phyloP scores from a whole-genome alignment of 2,329 filamentous ascomycete species.

The Pseudogymnoascus sp. region DNA sequence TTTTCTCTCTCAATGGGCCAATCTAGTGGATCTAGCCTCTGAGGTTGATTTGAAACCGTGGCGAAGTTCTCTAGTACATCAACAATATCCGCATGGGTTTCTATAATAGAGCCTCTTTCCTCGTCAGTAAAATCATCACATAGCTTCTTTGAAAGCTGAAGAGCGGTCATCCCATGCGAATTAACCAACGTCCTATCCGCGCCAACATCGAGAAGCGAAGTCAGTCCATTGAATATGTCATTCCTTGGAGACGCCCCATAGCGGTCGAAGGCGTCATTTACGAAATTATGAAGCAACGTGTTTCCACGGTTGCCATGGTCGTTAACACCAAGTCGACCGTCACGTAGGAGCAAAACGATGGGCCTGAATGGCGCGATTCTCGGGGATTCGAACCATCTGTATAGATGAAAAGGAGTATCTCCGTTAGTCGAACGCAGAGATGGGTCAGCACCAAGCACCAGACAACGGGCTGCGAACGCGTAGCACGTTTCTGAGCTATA shows the following conservation, averaged over 20 bases:
- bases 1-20: background rate
- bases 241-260: background rate
- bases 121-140: background rate
- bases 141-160: background rate
- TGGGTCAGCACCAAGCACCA: background rate
- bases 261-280: background rate
- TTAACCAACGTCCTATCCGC: background rate
- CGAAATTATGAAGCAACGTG: background rate
- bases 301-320: background rate
- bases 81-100: background rate
- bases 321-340: background rate
- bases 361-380: background rate
- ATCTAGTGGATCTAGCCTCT: background rate
- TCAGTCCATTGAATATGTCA: background rate
- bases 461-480: background rate
- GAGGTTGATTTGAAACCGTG: background rate
- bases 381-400: background rate
- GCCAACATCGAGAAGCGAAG: background rate
- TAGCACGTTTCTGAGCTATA: background rate
- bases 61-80: background rate
- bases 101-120: background rate
- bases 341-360: background rate
- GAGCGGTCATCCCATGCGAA: background rate
- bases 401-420: background rate
- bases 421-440: background rate